Percentiles rank a stretch among this genome's conserved stretches.
Evolutionary conservation across 2,329 filamentous ascomycete species (phyloP).

Genomic region (Fusarium abutilonis): DNA sequence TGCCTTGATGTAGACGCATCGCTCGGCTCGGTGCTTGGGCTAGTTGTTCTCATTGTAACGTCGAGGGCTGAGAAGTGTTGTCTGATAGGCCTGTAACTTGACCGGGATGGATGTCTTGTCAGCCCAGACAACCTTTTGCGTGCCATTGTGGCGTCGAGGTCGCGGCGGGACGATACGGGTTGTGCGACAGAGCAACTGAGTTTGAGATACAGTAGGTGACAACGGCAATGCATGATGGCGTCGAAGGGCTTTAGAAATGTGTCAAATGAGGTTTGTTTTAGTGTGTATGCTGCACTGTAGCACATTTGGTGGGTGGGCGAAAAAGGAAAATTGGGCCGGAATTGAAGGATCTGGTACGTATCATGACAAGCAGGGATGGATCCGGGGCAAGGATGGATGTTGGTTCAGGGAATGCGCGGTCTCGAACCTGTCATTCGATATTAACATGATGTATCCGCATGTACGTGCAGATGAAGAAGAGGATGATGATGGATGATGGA

Average conservation of each 20-base stretch:
- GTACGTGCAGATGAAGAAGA: background rate
- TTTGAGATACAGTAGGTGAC: constrained; percentile 13
- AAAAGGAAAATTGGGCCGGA: constrained; percentile 24
- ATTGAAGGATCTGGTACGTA: constrained; percentile 25
- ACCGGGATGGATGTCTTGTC: constrained; percentile 9
- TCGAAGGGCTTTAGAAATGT: constrained; percentile 19
- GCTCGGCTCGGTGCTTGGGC: no score
- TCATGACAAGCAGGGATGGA: constrained; percentile 16
- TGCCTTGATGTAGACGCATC: no score
- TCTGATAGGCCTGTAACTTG: constrained; percentile 4
- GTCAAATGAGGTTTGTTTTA: background rate
- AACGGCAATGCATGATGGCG: constrained; percentile 36
- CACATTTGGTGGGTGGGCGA: background rate
- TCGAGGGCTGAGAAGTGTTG: background rate
- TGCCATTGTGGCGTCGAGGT: constrained; percentile 21
- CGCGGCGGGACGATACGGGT: constrained; percentile 5
- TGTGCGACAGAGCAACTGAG: constrained; percentile 15
- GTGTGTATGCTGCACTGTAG: background rate
- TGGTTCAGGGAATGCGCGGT: constrained; percentile 2
- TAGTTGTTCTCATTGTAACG: no score
- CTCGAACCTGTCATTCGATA: background rate
- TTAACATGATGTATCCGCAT: background rate
- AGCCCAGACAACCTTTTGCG: constrained; percentile 5
- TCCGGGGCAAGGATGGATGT: constrained; percentile 18
- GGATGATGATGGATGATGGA: no score